Evolutionary conservation across 345 rosid species (phyloP), one percentile per base, ranked within the genome.

Genomic region (Gossypium ekmanianum): DNA sequence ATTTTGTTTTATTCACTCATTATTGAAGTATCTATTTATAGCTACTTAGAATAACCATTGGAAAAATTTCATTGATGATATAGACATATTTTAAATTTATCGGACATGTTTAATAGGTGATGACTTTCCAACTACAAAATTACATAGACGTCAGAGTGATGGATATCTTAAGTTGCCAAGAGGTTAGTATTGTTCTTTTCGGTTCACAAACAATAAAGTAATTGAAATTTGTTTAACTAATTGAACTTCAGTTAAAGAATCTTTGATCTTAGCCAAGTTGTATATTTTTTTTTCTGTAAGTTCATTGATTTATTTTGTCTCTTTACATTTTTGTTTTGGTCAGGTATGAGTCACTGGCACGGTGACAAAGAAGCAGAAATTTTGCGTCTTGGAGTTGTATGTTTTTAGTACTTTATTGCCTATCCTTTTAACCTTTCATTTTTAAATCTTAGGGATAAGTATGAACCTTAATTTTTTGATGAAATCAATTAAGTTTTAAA

Each of bases 311-410:
- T 74, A 59, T 34, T 61, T 58, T 29, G 17, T 68, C 64, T 48
- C 34, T 34, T 29, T 22, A 45, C 44, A 10, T 13, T 61, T 72
- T 83, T 51, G 82, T 51, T 83, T 22, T 61, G 80, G 81, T 82
- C 90, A 94, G 98, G 89, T 80, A 81, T 85, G 70, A 72, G 88
- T 26, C 81, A 54, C 76, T 88, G 92, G 96, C 79, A 84, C 6
- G 82, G 93, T 78, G 97, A 92, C 76, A 87, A 85, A 86, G 98
- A 94, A 78, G 94, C 97, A 68, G 92, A 83, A 83, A 70, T 41
- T 50, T 87, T 94, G 79, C 97, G 97, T 20, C 62, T 94, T 83
- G 98, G 98, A 74, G 84, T 79, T 87, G 98, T 94, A 90, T 83
- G 97, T 81, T 76, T 63, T 29, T 54, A 16, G 50, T 71, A 24